Conservation (phyloP, 1,284 basidiomycete genomes). For the Sporisorium scitamineum region DNA sequence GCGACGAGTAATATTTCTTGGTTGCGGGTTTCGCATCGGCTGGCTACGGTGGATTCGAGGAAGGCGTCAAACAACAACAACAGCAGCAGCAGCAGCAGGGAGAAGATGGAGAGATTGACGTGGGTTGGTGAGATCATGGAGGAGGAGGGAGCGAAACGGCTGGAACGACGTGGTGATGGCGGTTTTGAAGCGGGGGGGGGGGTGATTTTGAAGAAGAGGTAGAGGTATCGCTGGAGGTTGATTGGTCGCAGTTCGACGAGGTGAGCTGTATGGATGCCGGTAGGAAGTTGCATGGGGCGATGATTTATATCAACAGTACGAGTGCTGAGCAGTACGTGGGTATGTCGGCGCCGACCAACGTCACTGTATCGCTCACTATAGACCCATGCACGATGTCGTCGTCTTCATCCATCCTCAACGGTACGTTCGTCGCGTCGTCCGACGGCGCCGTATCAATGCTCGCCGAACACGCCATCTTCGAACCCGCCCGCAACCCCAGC, state of each 20-base stretch:
- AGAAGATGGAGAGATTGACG: conserved; percentile 3
- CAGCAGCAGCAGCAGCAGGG: conserved; percentile 1
- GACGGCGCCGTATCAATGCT: conserved; percentile 32
- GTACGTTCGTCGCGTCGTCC: conserved; percentile 65
- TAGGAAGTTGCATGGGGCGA: conserved; percentile 15
- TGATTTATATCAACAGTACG: conserved; percentile 36
- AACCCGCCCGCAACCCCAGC: conserved; percentile 67
- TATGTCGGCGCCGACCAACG: conserved; percentile 28
- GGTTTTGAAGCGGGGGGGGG: conserved; percentile 16
- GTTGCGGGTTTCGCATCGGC: conserved; percentile 17
- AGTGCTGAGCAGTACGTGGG: conserved; percentile 16
- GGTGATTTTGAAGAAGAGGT: conserved; percentile 37
- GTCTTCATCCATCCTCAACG: conserved; percentile 73
- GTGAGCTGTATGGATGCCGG: conserved; percentile 8
- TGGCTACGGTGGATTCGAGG: conserved; percentile 1
- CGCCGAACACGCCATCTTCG: conserved; percentile 15
- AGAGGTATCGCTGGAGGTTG: conserved; percentile 18
- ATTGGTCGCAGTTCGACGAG: conserved; percentile 16
- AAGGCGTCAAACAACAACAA: neutral
- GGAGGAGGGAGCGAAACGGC: neutral
- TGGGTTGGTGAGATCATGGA: neutral
- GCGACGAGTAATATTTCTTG: conserved; percentile 24
- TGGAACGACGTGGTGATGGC: conserved; percentile 11
- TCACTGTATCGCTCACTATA: conserved; percentile 24
- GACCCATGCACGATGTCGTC: conserved; percentile 74